Conservation (phyloP, 352 stramenopile species). For the Phytophthora pluvialis region DNA sequence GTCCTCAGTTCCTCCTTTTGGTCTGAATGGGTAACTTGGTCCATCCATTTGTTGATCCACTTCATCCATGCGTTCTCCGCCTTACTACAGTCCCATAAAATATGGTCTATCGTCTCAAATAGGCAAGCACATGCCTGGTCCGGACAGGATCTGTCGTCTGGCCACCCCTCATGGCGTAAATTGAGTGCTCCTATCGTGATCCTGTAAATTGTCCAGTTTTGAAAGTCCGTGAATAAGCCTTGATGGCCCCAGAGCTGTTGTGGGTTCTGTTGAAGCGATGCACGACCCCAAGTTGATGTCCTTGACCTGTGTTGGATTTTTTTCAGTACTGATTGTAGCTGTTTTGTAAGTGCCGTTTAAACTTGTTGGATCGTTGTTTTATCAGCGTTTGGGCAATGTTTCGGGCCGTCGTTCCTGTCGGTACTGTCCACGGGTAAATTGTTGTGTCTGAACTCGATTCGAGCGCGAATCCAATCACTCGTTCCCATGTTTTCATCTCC, state of each 20-base stretch:
- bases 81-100: background rate
- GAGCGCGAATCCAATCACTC: background rate
- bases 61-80: background rate
- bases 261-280: background rate
- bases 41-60: conserved; percentile 1
- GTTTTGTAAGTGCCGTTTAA: background rate
- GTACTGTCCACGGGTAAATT: background rate
- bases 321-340: background rate
- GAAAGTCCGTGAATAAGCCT: background rate
- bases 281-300: background rate
- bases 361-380: background rate
- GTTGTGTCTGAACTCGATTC: background rate
- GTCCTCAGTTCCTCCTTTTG: too few relatives aligned
- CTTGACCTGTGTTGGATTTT: background rate
- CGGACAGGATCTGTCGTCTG: background rate
- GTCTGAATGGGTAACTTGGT: too few relatives aligned
- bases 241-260: background rate
- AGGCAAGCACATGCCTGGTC: background rate
- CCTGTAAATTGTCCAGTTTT: background rate
- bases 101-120: background rate
- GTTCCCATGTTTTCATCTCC: background rate
- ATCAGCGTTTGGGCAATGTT: background rate
- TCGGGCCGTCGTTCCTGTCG: background rate
- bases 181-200: background rate
- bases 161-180: background rate